Evolutionary conservation across 352 stramenopile species (phyloP), one percentile per base, ranked within the genome.

Genomic region (Globisporangium spiculum): DNA sequence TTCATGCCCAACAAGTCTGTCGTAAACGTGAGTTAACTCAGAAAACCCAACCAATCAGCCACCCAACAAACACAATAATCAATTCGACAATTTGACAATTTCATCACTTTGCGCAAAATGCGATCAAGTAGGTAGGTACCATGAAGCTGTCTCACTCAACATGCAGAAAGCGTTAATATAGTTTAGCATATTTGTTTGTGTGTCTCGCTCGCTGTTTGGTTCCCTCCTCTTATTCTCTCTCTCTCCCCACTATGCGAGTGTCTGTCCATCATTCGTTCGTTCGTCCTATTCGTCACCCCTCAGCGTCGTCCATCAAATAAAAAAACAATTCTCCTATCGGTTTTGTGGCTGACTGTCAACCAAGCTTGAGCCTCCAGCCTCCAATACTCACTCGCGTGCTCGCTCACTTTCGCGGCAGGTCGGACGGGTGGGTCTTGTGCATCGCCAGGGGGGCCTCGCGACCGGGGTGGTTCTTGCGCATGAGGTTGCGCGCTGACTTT

Each of bases 401-500:
- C 8, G 8, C 48, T 54, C 48, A 54, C 48, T 54, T 54, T 27
- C 48, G 48, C 20, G 18, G 48, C 48, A 26, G 20, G 7, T 54
- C 48, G 8, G 48, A 27, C 20, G 48, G 48, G 18, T 54, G 48
- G 20, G 18, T 54, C 9, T 26, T 54, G 48, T 54, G 48, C n/a
- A 24, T 27, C 7, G 48, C n/a, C 18, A 16, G 4, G 20, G 18
- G 18, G n/a, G 48, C n/a, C 41, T 63, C 30, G 41, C 75, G 75
- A 4, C 68, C 75, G 0, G 83, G 83, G 58, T 89, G 72, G 38
- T 78, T 87, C 68, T 87, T 86, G 50, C 74, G 60, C 68, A 91
- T 64, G 69, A 87, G 72, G 20, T 89, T 80, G 62, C 79, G 81
- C 8, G 83, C 78, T 9, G 83, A 91, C 8, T 75, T 81, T 65